A percentile compares a stretch with the other conserved stretches of the same genome.
phyloP scores from a whole-genome alignment of 306 rosid species.

The Quercus alba region DNA sequence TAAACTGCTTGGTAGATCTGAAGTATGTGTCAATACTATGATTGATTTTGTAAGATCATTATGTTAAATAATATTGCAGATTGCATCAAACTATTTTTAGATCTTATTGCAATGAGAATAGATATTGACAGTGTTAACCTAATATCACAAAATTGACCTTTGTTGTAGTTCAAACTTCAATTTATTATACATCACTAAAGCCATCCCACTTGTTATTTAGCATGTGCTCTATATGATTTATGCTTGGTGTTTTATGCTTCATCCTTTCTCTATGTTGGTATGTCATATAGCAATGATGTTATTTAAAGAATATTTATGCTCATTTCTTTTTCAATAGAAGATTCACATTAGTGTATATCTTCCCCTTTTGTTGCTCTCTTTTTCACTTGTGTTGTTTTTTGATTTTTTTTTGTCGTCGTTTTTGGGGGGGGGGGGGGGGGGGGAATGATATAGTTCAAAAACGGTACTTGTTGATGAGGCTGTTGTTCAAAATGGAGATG shows the following conservation, averaged over 20 bases:
- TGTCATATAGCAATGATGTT: not conserved
- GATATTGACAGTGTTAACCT: too few species aligned
- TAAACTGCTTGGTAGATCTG: not conserved
- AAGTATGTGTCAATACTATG: not conserved
- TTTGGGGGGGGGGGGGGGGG: not conserved
- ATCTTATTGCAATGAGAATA: not conserved
- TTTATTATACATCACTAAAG: not conserved
- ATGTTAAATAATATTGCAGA: not conserved
- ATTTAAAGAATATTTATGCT: not conserved
- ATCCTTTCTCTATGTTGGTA: not conserved
- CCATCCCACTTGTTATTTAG: not conserved
- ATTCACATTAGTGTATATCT: not conserved
- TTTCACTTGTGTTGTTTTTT: constrained; percentile 7
- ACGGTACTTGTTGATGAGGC: constrained; percentile 61
- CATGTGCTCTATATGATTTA: not conserved
- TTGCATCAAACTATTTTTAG: not conserved
- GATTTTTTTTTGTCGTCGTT: not conserved
- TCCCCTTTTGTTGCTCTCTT: not conserved
- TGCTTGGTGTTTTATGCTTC: not conserved
- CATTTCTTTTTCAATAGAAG: not conserved
- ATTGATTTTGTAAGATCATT: not conserved
- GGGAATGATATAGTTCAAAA: constrained; percentile 39
- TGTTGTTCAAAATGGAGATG: constrained; percentile 39
- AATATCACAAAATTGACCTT: not conserved
- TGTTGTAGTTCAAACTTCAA: not conserved